Percentiles rank a stretch among this genome's conserved stretches.
These are phyloP conservation scores for Echria macrotheca DNA, from an alignment of 495 filamentous ascomycete genomes.

Conservation along the genomic window DNA sequence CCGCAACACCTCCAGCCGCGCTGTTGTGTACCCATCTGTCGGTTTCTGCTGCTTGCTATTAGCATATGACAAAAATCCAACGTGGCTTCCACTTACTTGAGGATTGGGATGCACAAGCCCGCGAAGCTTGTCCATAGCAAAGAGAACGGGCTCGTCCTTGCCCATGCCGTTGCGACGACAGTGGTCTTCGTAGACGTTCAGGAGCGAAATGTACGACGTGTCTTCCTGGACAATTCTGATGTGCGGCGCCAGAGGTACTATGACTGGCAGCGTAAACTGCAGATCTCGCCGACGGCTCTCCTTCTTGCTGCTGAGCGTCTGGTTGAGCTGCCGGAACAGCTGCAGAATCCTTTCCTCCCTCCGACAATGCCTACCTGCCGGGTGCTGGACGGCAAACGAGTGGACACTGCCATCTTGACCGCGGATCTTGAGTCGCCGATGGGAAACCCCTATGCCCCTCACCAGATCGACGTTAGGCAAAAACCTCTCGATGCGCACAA, in stretches of 20 bases:
- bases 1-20: slow-evolving; percentile 77
- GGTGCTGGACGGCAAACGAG: slow-evolving; percentile 92
- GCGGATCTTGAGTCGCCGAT: slow-evolving; percentile 88
- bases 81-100: no score
- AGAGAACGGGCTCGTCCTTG: slow-evolving; percentile 93
- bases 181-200: slow-evolving; percentile 92
- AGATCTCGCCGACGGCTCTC: slow-evolving; percentile 90
- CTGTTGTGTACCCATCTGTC: slow-evolving; percentile 59
- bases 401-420: slow-evolving; percentile 97
- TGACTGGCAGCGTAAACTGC: slow-evolving; percentile 90
- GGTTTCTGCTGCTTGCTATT: slow-evolving; percentile 46
- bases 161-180: slow-evolving; percentile 77
- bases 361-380: slow-evolving; percentile 82
- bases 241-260: slow-evolving; percentile 89
- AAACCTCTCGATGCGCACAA: slow-evolving; percentile 94
- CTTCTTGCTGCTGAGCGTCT: slow-evolving; percentile 80
- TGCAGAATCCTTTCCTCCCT: slow-evolving; percentile 93
- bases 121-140: slow-evolving; percentile 88
- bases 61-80: not conserved
- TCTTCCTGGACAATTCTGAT: slow-evolving; percentile 94
- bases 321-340: slow-evolving; percentile 97
- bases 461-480: slow-evolving; percentile 89
- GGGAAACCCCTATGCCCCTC: slow-evolving; percentile 78
- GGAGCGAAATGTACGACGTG: slow-evolving; percentile 85
- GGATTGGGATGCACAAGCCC: slow-evolving; percentile 52